A percentile compares a stretch with the other conserved stretches of the same genome.
Evolutionary conservation across 805 yeast genomes (phyloP).

Genomic region (Ogataea nitratoaversa): DNA sequence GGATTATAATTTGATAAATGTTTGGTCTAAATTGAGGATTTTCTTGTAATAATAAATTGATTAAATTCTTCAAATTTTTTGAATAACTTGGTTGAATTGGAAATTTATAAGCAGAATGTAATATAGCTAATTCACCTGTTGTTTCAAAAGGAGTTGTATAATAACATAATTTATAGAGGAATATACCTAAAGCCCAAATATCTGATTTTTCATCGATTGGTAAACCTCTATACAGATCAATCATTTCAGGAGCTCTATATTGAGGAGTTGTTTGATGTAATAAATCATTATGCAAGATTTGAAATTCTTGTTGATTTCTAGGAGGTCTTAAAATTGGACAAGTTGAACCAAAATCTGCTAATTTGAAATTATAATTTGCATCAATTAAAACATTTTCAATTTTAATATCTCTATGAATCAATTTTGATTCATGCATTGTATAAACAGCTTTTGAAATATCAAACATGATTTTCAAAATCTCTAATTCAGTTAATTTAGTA

Average conservation of each 20-base stretch:
- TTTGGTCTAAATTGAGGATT: conserved; percentile 83
- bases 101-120: conserved; percentile 78
- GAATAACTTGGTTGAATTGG: conserved; percentile 69
- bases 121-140: conserved; percentile 78
- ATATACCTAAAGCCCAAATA: conserved; percentile 95
- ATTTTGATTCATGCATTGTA: conserved; percentile 75
- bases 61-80: conserved; percentile 66
- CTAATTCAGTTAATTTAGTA: conserved; percentile 70
- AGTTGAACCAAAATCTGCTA: conserved; percentile 94
- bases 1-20: conserved; percentile 70
- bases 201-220: conserved; percentile 92
- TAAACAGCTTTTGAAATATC: conserved; percentile 78
- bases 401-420: conserved; percentile 90
- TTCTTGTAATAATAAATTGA: conserved; percentile 75
- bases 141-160: conserved; percentile 95
- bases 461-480: conserved; percentile 76
- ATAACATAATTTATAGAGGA: conserved; percentile 83
- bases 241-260: conserved; percentile 94
- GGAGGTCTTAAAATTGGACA: conserved; percentile 71
- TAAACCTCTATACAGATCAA: conserved; percentile 74
- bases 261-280: conserved; percentile 93
- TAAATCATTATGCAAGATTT: conserved; percentile 75
- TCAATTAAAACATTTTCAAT: conserved; percentile 91
- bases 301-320: conserved; percentile 66
- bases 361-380: conserved; percentile 60